Conservation (phyloP, 2,329 filamentous ascomycete genomes). For the Eutypa lata region DNA sequence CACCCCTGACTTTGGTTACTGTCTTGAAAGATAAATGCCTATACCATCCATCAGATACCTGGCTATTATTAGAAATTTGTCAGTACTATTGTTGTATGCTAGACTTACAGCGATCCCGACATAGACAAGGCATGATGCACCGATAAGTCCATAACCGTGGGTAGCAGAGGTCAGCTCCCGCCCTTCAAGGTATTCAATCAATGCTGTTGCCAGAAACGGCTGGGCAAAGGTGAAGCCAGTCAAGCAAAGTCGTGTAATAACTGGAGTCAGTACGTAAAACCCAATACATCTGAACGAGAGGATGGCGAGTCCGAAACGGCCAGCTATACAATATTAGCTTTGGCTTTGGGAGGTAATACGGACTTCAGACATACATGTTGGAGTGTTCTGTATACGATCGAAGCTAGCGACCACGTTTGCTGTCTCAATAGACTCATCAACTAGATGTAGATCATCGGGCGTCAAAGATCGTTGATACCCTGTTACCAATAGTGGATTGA, state of each 20-base stretch:
- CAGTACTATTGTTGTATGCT: background rate
- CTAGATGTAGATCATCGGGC: slow-evolving; percentile 10
- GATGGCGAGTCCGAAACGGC: slow-evolving; percentile 3
- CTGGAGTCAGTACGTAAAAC: slow-evolving; percentile 6
- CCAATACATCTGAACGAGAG: slow-evolving; percentile 8
- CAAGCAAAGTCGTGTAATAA: slow-evolving; percentile 12
- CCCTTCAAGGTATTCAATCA: slow-evolving; percentile 10
- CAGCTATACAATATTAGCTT: slow-evolving; percentile 1
- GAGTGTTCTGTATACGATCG: slow-evolving; percentile 2
- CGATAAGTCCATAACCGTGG: slow-evolving; percentile 17
- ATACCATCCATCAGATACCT: slow-evolving; percentile 15
- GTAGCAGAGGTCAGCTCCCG: slow-evolving; percentile 4
- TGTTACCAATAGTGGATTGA: slow-evolving; percentile 11
- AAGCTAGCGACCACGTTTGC: slow-evolving; percentile 5
- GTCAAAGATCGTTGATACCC: slow-evolving; percentile 12
- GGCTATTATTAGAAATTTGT: background rate
- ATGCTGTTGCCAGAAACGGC: slow-evolving; percentile 14
- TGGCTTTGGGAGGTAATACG: background rate
- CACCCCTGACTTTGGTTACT: slow-evolving; percentile 8
- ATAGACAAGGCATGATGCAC: slow-evolving; percentile 15
- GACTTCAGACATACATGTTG: slow-evolving; percentile 7
- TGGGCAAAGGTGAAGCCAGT: slow-evolving; percentile 16
- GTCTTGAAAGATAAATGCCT: slow-evolving; percentile 9
- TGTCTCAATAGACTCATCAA: slow-evolving; percentile 8
- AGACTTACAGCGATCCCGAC: slow-evolving; percentile 13